Evolutionary conservation across 345 rosid species (phyloP), one percentile per base, ranked within the genome.

Genomic region (Sisymbrium altissimum): DNA sequence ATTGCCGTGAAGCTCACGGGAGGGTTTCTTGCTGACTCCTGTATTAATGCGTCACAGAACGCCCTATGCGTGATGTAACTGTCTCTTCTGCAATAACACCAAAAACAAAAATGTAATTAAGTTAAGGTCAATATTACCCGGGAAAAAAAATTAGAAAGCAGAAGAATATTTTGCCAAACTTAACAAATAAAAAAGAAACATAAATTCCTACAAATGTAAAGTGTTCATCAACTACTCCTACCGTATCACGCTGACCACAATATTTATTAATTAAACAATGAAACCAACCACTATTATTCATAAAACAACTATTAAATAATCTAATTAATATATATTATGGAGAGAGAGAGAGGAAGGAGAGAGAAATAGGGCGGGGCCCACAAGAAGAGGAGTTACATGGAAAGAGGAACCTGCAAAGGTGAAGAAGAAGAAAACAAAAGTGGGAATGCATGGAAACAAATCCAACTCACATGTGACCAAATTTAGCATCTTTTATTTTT

Each of bases 1-100:
- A 76, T 60, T 66, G 64, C 85, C 81, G 71, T 83, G 71, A 41
- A 84, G 58, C 79, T 78, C 77, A 65, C 68, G 15, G 83, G 66
- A 30, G 90, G 89, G 58, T 86, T 88, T 63, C 92, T 84, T 27
- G 88, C 84, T 58, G 85, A 83, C 68, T 91, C 96, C 27, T 85
- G 93, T 55, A 92, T 87, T 68, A 91, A 52, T 14, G 96, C 96
- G 55, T 91, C 97, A 36, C 97, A 91, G 61, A 91, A 91, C 13
- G 97, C 96, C 52, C 93, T 78, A 70, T 91, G 97, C 5, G 97
- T 87, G 62, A 91, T 88, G 77, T 89, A 91, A 62, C 97, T 91
- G 65, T 91, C 97, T 7, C 97, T 85, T 72, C 97, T 92, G 72
- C 72, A 46, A 63, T 59, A 36, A 75, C 64, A 60, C 9, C 52